Evolutionary conservation across 768 basidiomycete species (phyloP), one percentile per base, ranked within the genome.

Genomic region (Rubroboletus satanas): DNA sequence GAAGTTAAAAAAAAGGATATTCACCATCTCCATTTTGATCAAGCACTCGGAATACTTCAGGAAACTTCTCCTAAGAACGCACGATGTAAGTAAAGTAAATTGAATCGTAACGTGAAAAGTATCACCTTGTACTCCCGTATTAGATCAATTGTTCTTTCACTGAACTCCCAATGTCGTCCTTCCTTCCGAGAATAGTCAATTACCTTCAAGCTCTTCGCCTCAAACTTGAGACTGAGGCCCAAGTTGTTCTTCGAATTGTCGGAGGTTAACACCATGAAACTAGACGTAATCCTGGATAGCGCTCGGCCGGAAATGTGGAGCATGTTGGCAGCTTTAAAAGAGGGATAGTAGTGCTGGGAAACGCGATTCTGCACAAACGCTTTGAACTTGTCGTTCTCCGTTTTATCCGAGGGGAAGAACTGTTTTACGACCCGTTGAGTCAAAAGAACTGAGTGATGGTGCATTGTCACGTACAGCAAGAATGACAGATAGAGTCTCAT

Each of bases 161-260:
- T 96, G 65, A 88, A 98, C 66, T 99, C 95, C 97, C 96, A 99
- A 33, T 83, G 78, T 8, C 85, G 75, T 9, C 86, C 87, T 29
- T 87, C 83, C 72, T 96, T 95, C 57, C 83, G 80, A 7, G 93
- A 88, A 71, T 97, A 98, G 57, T 91, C 90, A 43, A 97, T 78
- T 1, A 99, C 97, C 72, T 98, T 99, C 63, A 93, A 70, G 10
- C 85, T 82, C 72, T 97, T 98, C 12, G 84, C 90, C 66, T 99
- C 97, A 58, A 97, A 99, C 70, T 99, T 99, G 61, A 99, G 81
- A 67, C 90, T 92, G 39, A 99, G 79, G 3, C 97, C 97, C 31
- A 98, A 73, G 67, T 99, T 98, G 52, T 79, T 82, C 75, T 97
- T 98, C 54, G 82, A 78, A 9, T 80, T 80, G 63, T 92, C 92